Base-by-base conservation (phyloP, 2,329 filamentous ascomycete genomes). In the Epichloe uncinata region DNA sequence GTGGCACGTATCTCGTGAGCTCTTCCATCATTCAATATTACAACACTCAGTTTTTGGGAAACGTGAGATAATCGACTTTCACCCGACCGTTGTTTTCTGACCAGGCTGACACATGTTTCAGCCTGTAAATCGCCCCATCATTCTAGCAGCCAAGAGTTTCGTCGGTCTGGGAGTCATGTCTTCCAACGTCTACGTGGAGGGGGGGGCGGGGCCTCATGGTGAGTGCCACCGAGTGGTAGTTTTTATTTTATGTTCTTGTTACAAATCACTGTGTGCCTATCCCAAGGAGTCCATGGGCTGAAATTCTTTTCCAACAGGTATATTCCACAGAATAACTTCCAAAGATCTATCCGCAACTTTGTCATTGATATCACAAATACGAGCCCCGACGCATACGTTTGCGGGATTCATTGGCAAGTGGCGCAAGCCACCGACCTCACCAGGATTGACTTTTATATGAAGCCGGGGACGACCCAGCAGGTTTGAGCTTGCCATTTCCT, bases 301-400 rank as follows among this genome's bases (percentile, higher is more conserved):
- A 30, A 30, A 30, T 30, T 7, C 26, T 30, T 30, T 30, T 30
- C 26, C 26, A 33, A 44, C 20, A 40, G 60, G 60, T 63, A 63
- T 44, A 49, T 61, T 12, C 60, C 60, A 41, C 53, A 78, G 36
- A 81, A 78, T 56, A 76, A 82, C 9, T 86, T 86, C 63, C 81
- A 73, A 59, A 71, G 81, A 42, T 77, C 81, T 55, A 73, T 85
- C 51, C 71, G 80, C 8, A 86, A 87, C 58, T 71, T 87, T 45
- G 68, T 81, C 50, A 69, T 86, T 38, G 82, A 86, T 58, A 64
- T 69, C 6, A 61, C 60, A 3, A 54, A 43, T 16, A 65, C 65
- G n/a, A 54, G 61, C 3, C 55, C 59, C 1, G 51, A 54, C 5
- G 62, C 59, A 1, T 54, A 61, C 22, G 62, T 64, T 3, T 66